Conservation (phyloP, 1,284 basidiomycete species). For the Rhodotorula sp. region DNA sequence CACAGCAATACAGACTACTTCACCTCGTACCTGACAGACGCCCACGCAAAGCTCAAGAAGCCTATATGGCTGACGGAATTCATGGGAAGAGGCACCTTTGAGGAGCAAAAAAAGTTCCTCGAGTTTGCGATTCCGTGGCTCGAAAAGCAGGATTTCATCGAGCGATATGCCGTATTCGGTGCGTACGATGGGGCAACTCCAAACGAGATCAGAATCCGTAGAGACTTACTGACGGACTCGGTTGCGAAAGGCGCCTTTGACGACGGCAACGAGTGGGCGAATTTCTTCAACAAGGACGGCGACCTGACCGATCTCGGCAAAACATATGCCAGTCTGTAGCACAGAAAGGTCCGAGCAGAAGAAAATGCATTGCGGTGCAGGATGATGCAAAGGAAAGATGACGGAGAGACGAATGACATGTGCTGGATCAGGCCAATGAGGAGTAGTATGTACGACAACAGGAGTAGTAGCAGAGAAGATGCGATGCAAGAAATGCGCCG, state of each 20-base stretch:
- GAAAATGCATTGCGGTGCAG: too few species aligned
- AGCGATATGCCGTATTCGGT: slow-evolving; percentile 30
- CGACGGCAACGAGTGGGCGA: slow-evolving; percentile 18
- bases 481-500: too few species aligned
- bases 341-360: neutral
- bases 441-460: too few species aligned
- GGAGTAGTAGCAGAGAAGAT: too few species aligned
- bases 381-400: too few species aligned
- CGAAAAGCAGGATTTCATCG: slow-evolving; percentile 30
- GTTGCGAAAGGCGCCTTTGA: slow-evolving; percentile 17
- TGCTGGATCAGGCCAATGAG: too few species aligned
- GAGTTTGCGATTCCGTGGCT: slow-evolving; percentile 18
- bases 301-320: slow-evolving; percentile 12
- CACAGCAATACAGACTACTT: slow-evolving; percentile 29
- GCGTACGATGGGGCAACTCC: neutral
- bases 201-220: neutral
- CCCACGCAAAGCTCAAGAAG: slow-evolving; percentile 14
- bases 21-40: slow-evolving; percentile 14
- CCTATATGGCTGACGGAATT: slow-evolving; percentile 35
- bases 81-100: slow-evolving; percentile 21
- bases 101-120: slow-evolving; percentile 17
- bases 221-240: neutral
- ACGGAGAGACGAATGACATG: too few species aligned
- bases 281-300: slow-evolving; percentile 14
- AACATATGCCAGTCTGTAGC: slow-evolving; percentile 10